Evolutionary conservation across 805 yeast species (phyloP), one percentile per base, ranked within the genome.

Genomic region (Zygosaccharomyces lentus): DNA sequence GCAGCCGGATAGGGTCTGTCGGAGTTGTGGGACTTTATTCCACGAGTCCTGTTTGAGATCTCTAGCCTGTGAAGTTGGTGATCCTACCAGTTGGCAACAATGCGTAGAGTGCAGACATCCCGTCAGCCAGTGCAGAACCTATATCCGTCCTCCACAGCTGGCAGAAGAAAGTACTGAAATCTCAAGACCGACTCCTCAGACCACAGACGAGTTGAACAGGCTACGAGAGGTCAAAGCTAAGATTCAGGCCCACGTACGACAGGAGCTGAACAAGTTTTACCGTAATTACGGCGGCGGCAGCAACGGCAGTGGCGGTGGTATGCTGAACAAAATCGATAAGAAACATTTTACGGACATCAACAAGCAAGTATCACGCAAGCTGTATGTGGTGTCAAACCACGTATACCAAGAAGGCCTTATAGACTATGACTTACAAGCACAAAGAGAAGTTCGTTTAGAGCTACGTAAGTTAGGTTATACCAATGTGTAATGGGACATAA

Each of bases 331-430:
- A 21, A 53, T 71, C 3, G 61, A 53, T 25, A 67, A 65, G 24
- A 66, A 66, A 3, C 68, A 69, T 41, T 87, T 81, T 58, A 82
- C 87, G 2, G 62, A 61, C 12, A 72, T 85, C 45, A 86, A 86
- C 64, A 78, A 77, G 65, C 66, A 65, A 2, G 80, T 84, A 5
- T 82, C 90, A 10, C 70, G 87, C 43, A 66, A 68, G 35, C 61
- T 84, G 15, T 86, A 87, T 59, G 64, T 65, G 15, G 57, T 62
- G 9, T 64, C 67, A 7, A 40, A 52, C 6, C 49, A 52, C 39
- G 49, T 47, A 19, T 56, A 53, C 32, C 46, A 47, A 12, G 45
- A 46, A 7, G 46, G 32, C 3, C 39, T 34, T 6, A 45, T 50
- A 17, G 47, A 55, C 42, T 58, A 55, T 27, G 55, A 53, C 31